phyloP scores from a whole-genome alignment of 2,329 filamentous ascomycete species.

The Verticillium alfalfae region DNA sequence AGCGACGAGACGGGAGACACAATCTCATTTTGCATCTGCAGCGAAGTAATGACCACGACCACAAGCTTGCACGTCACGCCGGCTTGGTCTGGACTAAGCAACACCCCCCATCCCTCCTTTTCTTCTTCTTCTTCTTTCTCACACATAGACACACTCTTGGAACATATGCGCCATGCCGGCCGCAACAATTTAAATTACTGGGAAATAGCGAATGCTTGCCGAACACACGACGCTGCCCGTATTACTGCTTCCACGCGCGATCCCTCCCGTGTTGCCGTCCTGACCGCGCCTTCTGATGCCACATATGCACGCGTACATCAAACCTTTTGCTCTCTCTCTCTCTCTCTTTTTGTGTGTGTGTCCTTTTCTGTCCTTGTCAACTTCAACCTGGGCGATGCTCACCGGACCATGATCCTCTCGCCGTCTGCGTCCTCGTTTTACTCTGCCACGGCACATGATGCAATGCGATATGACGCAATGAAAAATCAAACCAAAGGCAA shows the following conservation, averaged over 20 bases:
- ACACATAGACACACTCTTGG: conserved; percentile 42
- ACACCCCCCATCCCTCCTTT: not conserved
- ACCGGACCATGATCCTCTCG: no score
- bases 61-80: not conserved
- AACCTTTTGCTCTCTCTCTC: no score
- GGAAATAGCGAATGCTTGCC: not conserved
- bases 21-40: not conserved
- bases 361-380: no score
- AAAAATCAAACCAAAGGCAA: no score
- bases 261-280: not conserved
- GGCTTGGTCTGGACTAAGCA: not conserved
- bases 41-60: not conserved
- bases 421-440: no score
- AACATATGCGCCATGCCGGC: not conserved
- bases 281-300: no score
- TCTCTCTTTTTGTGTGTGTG: no score
- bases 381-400: no score
- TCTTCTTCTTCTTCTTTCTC: not conserved
- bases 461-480: no score
- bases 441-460: no score
- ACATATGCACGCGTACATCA: no score
- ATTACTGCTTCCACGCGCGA: not conserved
- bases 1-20: not conserved
- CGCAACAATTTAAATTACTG: not conserved
- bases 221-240: not conserved